Evolutionary conservation across 2,329 filamentous ascomycete species (phyloP).

Genomic region (Daldinia sp.): DNA sequence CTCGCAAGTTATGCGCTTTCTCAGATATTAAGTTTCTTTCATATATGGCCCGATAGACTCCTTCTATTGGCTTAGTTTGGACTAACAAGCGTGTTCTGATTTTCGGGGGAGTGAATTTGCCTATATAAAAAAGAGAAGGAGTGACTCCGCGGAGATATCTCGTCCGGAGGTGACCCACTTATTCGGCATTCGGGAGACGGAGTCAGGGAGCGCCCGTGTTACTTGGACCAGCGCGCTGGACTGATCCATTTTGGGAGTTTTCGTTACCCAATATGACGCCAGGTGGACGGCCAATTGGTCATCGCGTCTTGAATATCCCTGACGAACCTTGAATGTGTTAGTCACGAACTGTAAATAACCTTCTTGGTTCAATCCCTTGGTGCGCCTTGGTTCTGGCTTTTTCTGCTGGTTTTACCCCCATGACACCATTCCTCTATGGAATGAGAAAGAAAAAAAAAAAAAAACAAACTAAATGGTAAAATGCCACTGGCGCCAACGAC

Average conservation of each 20-base stretch:
- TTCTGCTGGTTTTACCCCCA: conserved; percentile 3
- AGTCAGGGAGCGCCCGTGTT: conserved; percentile 20
- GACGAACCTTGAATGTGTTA: conserved; percentile 27
- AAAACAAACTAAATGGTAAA: conserved; percentile 13
- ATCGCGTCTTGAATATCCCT: conserved; percentile 31
- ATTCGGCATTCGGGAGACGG: conserved; percentile 38
- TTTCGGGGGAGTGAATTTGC: conserved; percentile 9
- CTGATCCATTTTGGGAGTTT: conserved; percentile 38
- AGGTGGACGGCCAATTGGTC: conserved; percentile 37
- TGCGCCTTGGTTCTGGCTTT: not conserved
- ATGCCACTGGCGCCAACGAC: conserved; percentile 12
- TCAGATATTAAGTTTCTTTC: not conserved
- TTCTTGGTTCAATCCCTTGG: conserved; percentile 16
- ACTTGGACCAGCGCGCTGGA: conserved; percentile 23
- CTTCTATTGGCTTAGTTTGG: not conserved
- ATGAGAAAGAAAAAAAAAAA: conserved; percentile 20
- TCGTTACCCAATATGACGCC: conserved; percentile 41
- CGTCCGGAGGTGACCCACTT: conserved; percentile 27
- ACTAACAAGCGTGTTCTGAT: not conserved
- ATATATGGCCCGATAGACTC: not conserved
- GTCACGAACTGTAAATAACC: conserved; percentile 23
- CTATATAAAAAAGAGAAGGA: conserved; percentile 25
- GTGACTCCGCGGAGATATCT: conserved; percentile 41
- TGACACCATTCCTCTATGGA: conserved; percentile 30
- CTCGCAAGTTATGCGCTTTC: not conserved